Evolutionary conservation across 345 rosid genomes (phyloP).

Genomic region (Rhizophora mangle): DNA sequence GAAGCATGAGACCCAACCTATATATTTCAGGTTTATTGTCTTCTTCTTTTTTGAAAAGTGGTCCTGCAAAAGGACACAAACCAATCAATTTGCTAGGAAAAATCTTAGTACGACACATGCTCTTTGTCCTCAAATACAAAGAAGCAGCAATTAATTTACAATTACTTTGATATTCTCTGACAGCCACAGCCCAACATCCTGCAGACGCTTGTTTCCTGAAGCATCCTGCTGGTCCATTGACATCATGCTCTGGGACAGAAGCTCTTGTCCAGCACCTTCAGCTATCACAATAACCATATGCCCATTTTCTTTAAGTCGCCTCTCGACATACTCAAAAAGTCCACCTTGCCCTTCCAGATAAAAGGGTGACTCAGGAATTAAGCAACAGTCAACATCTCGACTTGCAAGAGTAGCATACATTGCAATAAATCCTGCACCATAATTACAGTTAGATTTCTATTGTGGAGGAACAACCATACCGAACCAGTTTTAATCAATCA

Average conservation of each 20-base stretch:
- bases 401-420: slow-evolving; percentile 91
- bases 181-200: slow-evolving; percentile 72
- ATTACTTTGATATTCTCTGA: slow-evolving; percentile 60
- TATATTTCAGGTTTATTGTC: slow-evolving; percentile 71
- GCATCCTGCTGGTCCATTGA: slow-evolving; percentile 53
- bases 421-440: slow-evolving; percentile 68
- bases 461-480: not conserved
- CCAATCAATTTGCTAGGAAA: not conserved
- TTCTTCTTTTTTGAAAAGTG: slow-evolving; percentile 48
- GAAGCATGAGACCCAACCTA: slow-evolving; percentile 40
- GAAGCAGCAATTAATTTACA: not conserved
- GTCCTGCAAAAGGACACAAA: slow-evolving; percentile 35
- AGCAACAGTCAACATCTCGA: slow-evolving; percentile 89
- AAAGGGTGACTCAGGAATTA: slow-evolving; percentile 93
- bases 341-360: slow-evolving; percentile 83
- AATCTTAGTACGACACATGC: not conserved
- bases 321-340: slow-evolving; percentile 62
- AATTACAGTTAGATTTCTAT: not conserved
- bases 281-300: slow-evolving; percentile 89
- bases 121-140: not conserved
- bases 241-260: slow-evolving; percentile 51
- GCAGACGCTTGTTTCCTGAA: slow-evolving; percentile 83
- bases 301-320: slow-evolving; percentile 60
- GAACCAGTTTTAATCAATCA: not conserved
- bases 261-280: slow-evolving; percentile 83